Evolutionary conservation across 768 basidiomycete species (phyloP), one percentile per base, ranked within the genome.

Genomic region (Tremella fuciformis): DNA sequence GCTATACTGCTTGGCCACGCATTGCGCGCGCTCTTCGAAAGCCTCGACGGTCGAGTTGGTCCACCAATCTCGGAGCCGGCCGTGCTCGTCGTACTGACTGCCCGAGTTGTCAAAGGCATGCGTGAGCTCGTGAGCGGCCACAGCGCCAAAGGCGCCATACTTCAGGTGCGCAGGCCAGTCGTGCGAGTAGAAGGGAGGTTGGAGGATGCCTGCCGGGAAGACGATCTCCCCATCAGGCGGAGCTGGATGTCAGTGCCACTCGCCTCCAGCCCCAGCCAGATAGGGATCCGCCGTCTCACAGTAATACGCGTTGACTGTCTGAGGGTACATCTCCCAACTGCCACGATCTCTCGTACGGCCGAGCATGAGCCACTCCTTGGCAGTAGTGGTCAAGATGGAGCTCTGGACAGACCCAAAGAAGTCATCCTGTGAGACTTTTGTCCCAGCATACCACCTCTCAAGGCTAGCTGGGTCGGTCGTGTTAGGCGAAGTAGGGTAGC

Each of bases 181-280:
- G 53, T 83, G 80, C 3, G 83, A 83, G 81, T 92, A 97, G 83
- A 92, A 97, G 0, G 93, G 93, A 1, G 89, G 86, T 63, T 87
- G 90, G 16, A 98, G 79, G 68, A 98, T 92, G 22, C 96, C 96
- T 19, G 96, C 94, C 8, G 96, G 93, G 80, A 99, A 97, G 19
- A 91, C 66, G 46, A 88, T 88, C 81, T 94, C 91, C 63, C 91
- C 92, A 1, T 87, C 85, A 9, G 89, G 87, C n/a, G 29, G 91
- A 87, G 61, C 86, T 86, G 78, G 11, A 85, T 92, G 0, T 91
- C 91, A 71, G 92, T n/a, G n/a, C n/a, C n/a, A n/a, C n/a, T n/a
- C n/a, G n/a, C n/a, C n/a, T n/a, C n/a, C n/a, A 22, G 41, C 37
- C 19, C 21, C 18, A 44, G 22, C 2, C 2, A 40, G n/a, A n/a